Base-by-base conservation (phyloP, 2,329 filamentous ascomycete species). In the Trichophyton verrucosum region DNA sequence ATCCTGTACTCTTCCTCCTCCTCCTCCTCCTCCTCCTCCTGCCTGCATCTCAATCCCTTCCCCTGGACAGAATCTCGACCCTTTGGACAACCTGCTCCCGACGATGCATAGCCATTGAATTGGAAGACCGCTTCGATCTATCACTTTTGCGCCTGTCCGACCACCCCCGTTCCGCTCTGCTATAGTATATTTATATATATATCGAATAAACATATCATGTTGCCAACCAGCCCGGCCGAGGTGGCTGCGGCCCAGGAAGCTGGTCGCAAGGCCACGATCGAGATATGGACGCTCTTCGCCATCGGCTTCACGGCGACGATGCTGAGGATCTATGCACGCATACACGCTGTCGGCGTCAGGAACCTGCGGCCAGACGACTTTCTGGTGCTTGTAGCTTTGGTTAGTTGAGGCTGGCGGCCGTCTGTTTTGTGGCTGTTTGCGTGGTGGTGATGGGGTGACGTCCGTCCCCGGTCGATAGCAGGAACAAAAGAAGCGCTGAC, bases 341-440 rank as follows among this genome's bases (percentile, higher is more conserved):
- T 78, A 58, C 72, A 68, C 36, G 70, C 73, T 5, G 64, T 65
- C 5, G 69, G 69, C 2, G 7, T 57, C 7, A 11, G 20, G 15
- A 61, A 68, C 62, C 53, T 72, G 46, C 66, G 17, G 74, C 76
- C 11, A 76, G 82, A 61, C 64, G 82, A 86, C 63, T 82, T 80
- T 62, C 67, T 84, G 15, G 80, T 82, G 66, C 9, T 44, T 3
- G 30, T 57, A 71, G 78, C 6, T 17, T 57, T 9, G 1, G 27
- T 58, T 44, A 9, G 22, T 38, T 3, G 33, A 8, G 13, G 40
- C 9, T 15, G 3, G 4, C 33, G 1, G 22, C 22, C 22, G 22
- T 24, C 22, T 24, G 22, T 24, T n/a, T 59, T 64, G 27, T 36
- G 33, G 33, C 8, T 13, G 33, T 38, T 8, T 33, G 30, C 9